Evolutionary conservation across 139 green algal genomes (phyloP).

Genomic region (Chlorella sorokiniana): DNA sequence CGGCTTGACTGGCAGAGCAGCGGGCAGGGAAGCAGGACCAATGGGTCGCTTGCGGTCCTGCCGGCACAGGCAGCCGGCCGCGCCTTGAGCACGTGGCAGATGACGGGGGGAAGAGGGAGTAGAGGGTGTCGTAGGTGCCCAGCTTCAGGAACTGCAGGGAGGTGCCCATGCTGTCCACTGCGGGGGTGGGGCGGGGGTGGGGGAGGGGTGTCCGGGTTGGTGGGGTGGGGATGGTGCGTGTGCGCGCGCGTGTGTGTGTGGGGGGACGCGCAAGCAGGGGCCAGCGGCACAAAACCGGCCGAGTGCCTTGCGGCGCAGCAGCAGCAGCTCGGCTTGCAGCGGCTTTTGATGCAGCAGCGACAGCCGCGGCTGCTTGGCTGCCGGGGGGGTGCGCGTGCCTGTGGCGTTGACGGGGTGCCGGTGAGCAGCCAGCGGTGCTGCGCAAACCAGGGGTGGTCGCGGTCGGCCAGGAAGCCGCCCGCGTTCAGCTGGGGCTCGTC

Average conservation of each 20-base stretch:
- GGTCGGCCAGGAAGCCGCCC: conserved; percentile 20
- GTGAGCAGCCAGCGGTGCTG: conserved; percentile 41
- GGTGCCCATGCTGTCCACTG: conserved; percentile 30
- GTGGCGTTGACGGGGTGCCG: conserved; percentile 30
- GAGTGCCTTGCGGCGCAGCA: too few relatives aligned
- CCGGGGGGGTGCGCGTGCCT: background rate
- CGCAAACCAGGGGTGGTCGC: background rate
- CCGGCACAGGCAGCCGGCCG: too few relatives aligned
- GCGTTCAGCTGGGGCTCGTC: conserved; percentile 41
- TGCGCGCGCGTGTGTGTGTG: too few relatives aligned
- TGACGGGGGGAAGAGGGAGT: conserved; percentile 19
- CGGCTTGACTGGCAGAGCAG: background rate
- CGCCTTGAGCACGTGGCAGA: conserved; percentile 17
- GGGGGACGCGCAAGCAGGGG: too few relatives aligned
- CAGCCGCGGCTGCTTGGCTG: background rate
- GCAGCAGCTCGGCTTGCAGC: too few relatives aligned
- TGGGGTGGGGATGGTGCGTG: background rate
- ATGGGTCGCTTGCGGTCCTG: too few relatives aligned
- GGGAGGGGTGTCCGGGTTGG: background rate
- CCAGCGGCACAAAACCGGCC: too few relatives aligned
- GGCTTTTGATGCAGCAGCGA: too few relatives aligned
- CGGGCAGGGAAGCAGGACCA: too few relatives aligned
- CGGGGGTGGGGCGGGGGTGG: background rate
- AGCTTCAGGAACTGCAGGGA: conserved; percentile 34
- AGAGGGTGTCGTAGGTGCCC: conserved; percentile 17